Base-by-base conservation (phyloP, 768 basidiomycete species). In the Candolleomyces efflorescens region DNA sequence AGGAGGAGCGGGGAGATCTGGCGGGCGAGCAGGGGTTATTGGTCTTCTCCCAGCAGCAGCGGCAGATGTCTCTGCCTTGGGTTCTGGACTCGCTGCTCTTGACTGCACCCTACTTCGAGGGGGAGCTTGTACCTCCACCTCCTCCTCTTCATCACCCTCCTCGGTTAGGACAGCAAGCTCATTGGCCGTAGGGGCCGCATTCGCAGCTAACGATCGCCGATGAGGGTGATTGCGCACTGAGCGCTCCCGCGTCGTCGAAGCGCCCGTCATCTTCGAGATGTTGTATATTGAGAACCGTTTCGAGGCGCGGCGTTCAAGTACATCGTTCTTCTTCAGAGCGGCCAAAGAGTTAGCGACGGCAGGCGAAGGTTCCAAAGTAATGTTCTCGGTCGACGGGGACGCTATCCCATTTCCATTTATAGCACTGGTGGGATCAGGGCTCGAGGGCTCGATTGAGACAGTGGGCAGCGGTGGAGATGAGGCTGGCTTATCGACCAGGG, bases 211-310 rank as follows among this genome's bases (percentile, higher is more conserved):
- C 22, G 87, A 90, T 43, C 85, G 80, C 39, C 90, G 76, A 69
- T 89, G 89, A 17, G 82, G 67, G 53, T 82, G 77, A 17, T 70
- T 69, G 24, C 78, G 76, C 54, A 80, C 51, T 15, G 83, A 78
- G 23, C 83, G 74, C 65, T 82, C 81, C 46, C 83, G 73, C 23
- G 68, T 67, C 23, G 73, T 69, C 18, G 79, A 70, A 23, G 70
- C 75, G 15, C 87, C 85, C 3, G 92, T 87, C 88, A 98, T 95
- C 74, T 95, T 95, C 48, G 89, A 86, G 65, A 98, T 90, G 62
- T 94, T 92, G 69, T 96, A 98, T 1, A 87, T 87, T 44, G 94
- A 97, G 73, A 94, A 98, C 0, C 97, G 90, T 68, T 98, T 98
- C 20, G 92, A 94, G 17, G 96, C 96, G 47, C 96, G 81, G 20